Evolutionary conservation across 78 protist species (phyloP).

Genomic region (Dictyostelium brefeldianum): DNA sequence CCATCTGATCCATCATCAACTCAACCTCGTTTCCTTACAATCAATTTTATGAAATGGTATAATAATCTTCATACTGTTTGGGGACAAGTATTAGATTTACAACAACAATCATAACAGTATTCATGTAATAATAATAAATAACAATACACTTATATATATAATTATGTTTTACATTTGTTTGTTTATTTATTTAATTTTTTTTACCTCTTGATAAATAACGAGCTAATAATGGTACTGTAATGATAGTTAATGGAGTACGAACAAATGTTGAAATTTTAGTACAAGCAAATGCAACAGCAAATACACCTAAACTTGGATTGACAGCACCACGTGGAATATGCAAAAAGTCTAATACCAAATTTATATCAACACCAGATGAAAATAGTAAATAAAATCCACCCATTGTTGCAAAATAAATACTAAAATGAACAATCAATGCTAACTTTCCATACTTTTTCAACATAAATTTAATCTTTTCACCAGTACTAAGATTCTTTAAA

Average conservation of each 20-base stretch:
- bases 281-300: constrained; percentile 63
- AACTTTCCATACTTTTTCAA: constrained; percentile 47
- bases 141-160: no score
- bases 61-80: constrained; percentile 42
- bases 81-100: constrained; percentile 34
- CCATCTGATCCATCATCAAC: constrained; percentile 31
- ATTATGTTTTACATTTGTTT: background rate
- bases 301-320: constrained; percentile 37
- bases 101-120: constrained; percentile 3
- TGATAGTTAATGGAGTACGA: constrained; percentile 46
- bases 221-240: constrained; percentile 41
- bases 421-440: constrained; percentile 50
- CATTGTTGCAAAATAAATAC: constrained; percentile 39
- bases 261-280: constrained; percentile 41
- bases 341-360: background rate
- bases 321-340: constrained; percentile 10
- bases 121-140: background rate
- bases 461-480: constrained; percentile 39
- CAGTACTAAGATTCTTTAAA: background rate
- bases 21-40: constrained; percentile 25
- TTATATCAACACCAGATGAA: constrained; percentile 51
- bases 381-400: constrained; percentile 31
- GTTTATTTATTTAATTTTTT: constrained; percentile 24
- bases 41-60: constrained; percentile 79
- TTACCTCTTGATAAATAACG: constrained; percentile 19